Percentiles rank a stretch among this genome's conserved stretches.
These are phyloP conservation scores for Spinacia oleracea DNA, from an alignment of 179 eudicot species.

Conservation along the genomic window DNA sequence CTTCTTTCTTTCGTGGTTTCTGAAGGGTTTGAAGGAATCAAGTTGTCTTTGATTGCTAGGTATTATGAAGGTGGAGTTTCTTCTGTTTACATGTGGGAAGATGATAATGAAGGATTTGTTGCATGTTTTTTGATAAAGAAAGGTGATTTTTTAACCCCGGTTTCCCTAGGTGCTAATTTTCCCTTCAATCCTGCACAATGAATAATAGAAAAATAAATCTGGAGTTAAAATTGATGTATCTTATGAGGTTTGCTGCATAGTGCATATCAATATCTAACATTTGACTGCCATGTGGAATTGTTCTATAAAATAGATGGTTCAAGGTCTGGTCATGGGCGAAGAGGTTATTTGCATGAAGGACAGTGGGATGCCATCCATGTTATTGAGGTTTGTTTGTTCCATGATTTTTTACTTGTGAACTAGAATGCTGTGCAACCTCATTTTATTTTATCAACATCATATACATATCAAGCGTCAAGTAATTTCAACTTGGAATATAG, in stretches of 20 bases:
- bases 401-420: constrained; percentile 3
- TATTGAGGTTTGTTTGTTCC: constrained; percentile 69
- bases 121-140: constrained; percentile 94
- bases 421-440: not conserved
- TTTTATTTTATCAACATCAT: not conserved
- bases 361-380: constrained; percentile 99
- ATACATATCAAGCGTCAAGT: not conserved
- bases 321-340: constrained; percentile 78
- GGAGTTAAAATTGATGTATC: not conserved
- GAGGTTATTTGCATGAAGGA: constrained; percentile 93
- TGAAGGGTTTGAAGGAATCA: not conserved
- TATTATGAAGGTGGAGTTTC: constrained; percentile 99
- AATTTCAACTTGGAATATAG: constrained; percentile 31
- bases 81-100: constrained; percentile 95
- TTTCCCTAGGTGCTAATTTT: not conserved
- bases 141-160: constrained; percentile 46
- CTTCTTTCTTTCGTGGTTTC: not conserved
- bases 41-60: constrained; percentile 44
- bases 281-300: constrained; percentile 25
- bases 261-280: not conserved
- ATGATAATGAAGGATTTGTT: constrained; percentile 81
- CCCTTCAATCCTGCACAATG: not conserved
- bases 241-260: not conserved
- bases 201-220: not conserved
- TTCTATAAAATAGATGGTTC: constrained; percentile 61